Evolutionary conservation across 2,329 filamentous ascomycete genomes (phyloP).

Genomic region (Alternaria sp.): DNA sequence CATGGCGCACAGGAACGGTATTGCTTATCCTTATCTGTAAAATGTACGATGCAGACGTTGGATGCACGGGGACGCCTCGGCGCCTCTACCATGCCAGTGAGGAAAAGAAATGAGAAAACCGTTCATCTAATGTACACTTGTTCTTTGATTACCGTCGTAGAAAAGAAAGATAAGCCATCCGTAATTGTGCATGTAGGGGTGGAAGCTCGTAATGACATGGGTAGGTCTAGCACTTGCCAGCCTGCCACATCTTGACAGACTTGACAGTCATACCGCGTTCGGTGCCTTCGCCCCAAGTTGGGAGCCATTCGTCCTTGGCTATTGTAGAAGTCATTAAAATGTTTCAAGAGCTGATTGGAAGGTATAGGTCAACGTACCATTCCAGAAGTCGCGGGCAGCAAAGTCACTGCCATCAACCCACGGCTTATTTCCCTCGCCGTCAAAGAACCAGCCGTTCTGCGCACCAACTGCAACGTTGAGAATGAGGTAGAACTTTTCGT

Average conservation of each 20-base stretch:
- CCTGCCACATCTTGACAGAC: slow-evolving; percentile 66
- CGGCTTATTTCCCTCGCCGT: slow-evolving; percentile 76
- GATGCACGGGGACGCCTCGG: slow-evolving; percentile 9
- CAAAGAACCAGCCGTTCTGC: slow-evolving; percentile 78
- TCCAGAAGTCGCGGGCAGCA: slow-evolving; percentile 38
- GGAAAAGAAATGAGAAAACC: slow-evolving; percentile 10
- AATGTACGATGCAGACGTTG: not conserved
- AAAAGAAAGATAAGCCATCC: slow-evolving; percentile 1
- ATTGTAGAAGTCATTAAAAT: slow-evolving; percentile 71
- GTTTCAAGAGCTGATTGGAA: not conserved
- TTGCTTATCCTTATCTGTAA: slow-evolving; percentile 3
- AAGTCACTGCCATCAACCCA: slow-evolving; percentile 60
- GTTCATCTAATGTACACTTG: slow-evolving; percentile 14
- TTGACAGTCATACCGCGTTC: slow-evolving; percentile 68
- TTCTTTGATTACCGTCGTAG: not conserved
- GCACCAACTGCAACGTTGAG: slow-evolving; percentile 78
- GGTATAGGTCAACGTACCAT: slow-evolving; percentile 22
- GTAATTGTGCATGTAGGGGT: not conserved
- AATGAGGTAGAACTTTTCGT: slow-evolving; percentile 77
- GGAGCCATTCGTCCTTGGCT: slow-evolving; percentile 65
- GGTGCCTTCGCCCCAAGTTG: slow-evolving; percentile 71
- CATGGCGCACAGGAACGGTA: too few species aligned
- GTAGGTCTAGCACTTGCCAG: slow-evolving; percentile 38
- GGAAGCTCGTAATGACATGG: not conserved
- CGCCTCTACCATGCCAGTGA: slow-evolving; percentile 15